These are phyloP conservation scores for Dothidotthia symphoricarpi DNA, from an alignment of 2,329 filamentous ascomycete genomes.

Conservation along the genomic window DNA sequence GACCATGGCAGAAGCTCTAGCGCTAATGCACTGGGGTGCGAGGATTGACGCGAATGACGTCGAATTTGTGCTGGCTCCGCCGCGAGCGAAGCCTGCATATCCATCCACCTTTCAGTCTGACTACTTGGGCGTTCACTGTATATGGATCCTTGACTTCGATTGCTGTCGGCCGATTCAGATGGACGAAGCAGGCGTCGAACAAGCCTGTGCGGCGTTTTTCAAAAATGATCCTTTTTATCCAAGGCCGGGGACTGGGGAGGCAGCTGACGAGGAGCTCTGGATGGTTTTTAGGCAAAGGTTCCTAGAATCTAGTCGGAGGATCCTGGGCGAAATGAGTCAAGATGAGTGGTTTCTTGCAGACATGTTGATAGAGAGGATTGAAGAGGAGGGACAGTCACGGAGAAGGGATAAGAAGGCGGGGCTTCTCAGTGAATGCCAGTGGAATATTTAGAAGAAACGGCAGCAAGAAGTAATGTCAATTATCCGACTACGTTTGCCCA, in stretches of 20 bases:
- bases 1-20: slow-evolving; percentile 52
- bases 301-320: slow-evolving; percentile 3
- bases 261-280: slow-evolving; percentile 13
- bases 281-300: slow-evolving; percentile 7
- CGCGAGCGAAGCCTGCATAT: slow-evolving; percentile 1
- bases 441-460: too few species aligned
- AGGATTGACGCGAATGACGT: slow-evolving; percentile 54
- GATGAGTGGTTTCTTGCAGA: slow-evolving; percentile 1
- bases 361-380: slow-evolving; percentile 5
- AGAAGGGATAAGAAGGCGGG: neutral
- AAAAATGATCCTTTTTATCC: slow-evolving; percentile 56
- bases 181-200: slow-evolving; percentile 40
- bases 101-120: slow-evolving; percentile 10
- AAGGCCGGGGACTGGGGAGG: slow-evolving; percentile 5
- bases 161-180: slow-evolving; percentile 52
- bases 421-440: too few species aligned
- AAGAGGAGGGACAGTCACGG: slow-evolving; percentile 2
- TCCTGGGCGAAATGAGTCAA: slow-evolving; percentile 1
- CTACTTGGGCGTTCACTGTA: slow-evolving; percentile 8
- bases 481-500: too few species aligned
- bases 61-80: slow-evolving; percentile 54
- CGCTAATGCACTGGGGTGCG: slow-evolving; percentile 52
- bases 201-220: slow-evolving; percentile 48
- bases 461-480: too few species aligned
- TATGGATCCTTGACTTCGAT: slow-evolving; percentile 57